Evolutionary conservation across 2,329 filamentous ascomycete genomes (phyloP), one percentile per base, ranked within the genome.

Genomic region (Epichloe festucae): DNA sequence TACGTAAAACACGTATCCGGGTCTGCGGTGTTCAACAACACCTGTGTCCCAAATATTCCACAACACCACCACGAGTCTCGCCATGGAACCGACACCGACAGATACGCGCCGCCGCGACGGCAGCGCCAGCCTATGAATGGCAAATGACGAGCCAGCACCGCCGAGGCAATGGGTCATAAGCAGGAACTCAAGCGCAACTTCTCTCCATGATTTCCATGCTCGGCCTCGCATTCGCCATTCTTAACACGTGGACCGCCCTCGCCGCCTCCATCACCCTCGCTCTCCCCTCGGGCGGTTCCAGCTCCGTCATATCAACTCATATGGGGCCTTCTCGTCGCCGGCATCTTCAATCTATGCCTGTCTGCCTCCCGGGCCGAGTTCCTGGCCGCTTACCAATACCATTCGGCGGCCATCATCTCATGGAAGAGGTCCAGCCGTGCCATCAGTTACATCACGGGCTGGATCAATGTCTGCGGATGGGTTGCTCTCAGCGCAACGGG

Each of bases 401-500:
- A 87, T 62, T 87, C 84, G 84, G 84, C 82, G 3, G 82, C 84
- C 51, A 68, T 79, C 48, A 69, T 87, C 55, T 74, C 77, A 35
- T 82, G 80, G 72, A 72, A 74, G 53, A 68, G 66, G 51, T 84
- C 75, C 72, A 76, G 78, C 17, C 78, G 80, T 0, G 69, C 79
- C 34, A 73, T 87, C 11, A 83, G 81, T 46, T 88, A 83, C 71
- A 76, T 81, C 46, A 87, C 83, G 0, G 84, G 84, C 31, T 88
- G 84, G 83, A 85, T 82, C 63, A 84, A 82, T 58, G 77, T 81
- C 39, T 80, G 80, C n/a, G 84, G 82, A 15, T 87, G 84, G 81
- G 81, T 86, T 35, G 78, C 79, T 10, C 66, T 88, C 50, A 81
- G 79, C 4, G 84, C 84, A 7, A 85, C 82, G 0, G 84, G 79